These are phyloP conservation scores for Coccomyxa sp. DNA, from an alignment of 139 green algal species.

Conservation along the genomic window DNA sequence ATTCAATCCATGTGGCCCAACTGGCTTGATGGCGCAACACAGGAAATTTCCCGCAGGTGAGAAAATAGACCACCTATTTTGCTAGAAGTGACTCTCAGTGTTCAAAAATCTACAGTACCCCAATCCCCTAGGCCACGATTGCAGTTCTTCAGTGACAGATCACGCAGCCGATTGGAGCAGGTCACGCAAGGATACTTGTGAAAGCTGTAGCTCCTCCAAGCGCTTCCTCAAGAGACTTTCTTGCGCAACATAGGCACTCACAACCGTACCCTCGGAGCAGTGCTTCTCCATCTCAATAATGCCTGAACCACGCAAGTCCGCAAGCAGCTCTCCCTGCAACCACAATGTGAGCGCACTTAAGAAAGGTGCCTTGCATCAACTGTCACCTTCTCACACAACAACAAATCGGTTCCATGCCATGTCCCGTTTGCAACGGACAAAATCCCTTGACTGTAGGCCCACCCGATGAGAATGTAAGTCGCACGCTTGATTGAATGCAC, in stretches of 20 bases:
- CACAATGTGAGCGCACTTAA: background rate
- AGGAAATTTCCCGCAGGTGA: too few relatives aligned
- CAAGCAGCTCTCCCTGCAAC: slow-evolving; percentile 37
- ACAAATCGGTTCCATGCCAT: background rate
- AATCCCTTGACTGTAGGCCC: background rate
- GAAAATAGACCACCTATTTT: too few relatives aligned
- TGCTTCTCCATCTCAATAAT: slow-evolving; percentile 32
- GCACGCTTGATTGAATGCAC: background rate
- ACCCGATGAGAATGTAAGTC: background rate
- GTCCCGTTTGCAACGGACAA: background rate
- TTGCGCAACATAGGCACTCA: slow-evolving; percentile 39
- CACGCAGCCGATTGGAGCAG: too few relatives aligned
- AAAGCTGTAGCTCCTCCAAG: too few relatives aligned
- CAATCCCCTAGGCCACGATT: too few relatives aligned
- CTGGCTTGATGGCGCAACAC: too few relatives aligned
- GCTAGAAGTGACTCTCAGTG: too few relatives aligned
- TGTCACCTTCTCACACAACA: background rate
- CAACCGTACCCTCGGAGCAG: slow-evolving; percentile 17
- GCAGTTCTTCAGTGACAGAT: too few relatives aligned
- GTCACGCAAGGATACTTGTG: too few relatives aligned
- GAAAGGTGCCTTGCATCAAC: background rate
- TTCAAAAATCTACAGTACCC: too few relatives aligned
- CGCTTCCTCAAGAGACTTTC: too few relatives aligned
- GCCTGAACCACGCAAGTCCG: slow-evolving; percentile 30
- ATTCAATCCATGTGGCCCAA: too few relatives aligned